Evolutionary conservation across 768 basidiomycete species (phyloP).

Genomic region (Lactifluus hygrophoroides): DNA sequence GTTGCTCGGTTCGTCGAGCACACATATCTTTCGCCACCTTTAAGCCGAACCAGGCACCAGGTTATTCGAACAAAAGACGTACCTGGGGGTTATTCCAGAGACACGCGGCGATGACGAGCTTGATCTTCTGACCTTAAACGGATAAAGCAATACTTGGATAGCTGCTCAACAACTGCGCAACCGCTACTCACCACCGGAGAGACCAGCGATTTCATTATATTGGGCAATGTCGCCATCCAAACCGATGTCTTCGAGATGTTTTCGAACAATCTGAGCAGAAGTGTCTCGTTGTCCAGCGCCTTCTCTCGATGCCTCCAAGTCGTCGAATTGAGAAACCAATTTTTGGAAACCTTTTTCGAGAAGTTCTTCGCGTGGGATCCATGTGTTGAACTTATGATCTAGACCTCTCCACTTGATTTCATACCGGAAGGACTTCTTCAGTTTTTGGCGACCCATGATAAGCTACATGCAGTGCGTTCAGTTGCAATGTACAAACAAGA

Average conservation of each 20-base stretch:
- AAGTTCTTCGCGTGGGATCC: conserved; percentile 84
- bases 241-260: conserved; percentile 92
- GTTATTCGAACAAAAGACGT: conserved; percentile 17
- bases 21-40: conserved; percentile 42
- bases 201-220: conserved; percentile 92
- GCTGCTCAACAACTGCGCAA: not conserved
- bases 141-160: conserved; percentile 12
- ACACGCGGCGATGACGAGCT: conserved; percentile 89
- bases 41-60: conserved; percentile 10
- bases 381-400: conserved; percentile 83
- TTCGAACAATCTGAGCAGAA: conserved; percentile 67
- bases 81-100: conserved; percentile 95
- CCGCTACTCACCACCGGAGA: conserved; percentile 68
- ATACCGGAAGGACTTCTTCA: conserved; percentile 93
- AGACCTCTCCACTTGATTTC: conserved; percentile 82
- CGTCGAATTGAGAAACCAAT: conserved; percentile 89
- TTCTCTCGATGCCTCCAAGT: conserved; percentile 91
- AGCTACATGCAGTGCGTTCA: conserved; percentile 35
- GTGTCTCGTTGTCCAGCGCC: conserved; percentile 92
- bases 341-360: conserved; percentile 83
- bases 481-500: conserved; percentile 6
- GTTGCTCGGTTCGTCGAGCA: conserved; percentile 89
- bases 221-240: conserved; percentile 96
- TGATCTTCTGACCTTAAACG: conserved; percentile 82
- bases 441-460: conserved; percentile 91